Evolutionary conservation across 306 rosid genomes (phyloP), one percentile per base, ranked within the genome.

Genomic region (Cucurbita ficifolia): DNA sequence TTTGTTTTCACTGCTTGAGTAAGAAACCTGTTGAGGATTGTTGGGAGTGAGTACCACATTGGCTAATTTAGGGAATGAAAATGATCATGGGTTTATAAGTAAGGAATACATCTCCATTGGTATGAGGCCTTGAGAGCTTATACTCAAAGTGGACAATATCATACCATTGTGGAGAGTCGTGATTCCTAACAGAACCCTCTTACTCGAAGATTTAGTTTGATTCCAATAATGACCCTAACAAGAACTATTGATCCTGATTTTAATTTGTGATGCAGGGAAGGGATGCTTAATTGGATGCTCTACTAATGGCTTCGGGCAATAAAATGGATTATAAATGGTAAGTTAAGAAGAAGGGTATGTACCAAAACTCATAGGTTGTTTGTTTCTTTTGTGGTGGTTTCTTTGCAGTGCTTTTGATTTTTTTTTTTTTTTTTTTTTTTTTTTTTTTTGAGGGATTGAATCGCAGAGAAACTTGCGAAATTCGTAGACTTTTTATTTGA

Each of bases 401-500:
- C 72, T 65, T 65, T 65, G 72, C 54, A 65, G 38, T 38, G 54
- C 39, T 19, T 43, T 13, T 19, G 22, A 11, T 65, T 65, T 64
- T 65, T 43, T 18, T 10, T 52, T 65, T 43, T 18, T 10, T 52
- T 36, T 52, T 5, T 13, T 59, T 53, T 53, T 60, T 24, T 17
- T 16, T 7, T 19, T 65, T 38, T 16, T 35, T 19, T 43, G 72
- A 65, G 72, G 38, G 54, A 21, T 43, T 12, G 72, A 65, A 65
- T 42, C 38, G 54, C 72, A 65, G 54, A 43, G 72, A 65, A 65
- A 65, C 72, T 43, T 19, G 53, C 72, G 38, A 65, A 65, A 65
- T 24, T 45, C 46, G 4, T 42, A 46, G 73, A 46, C 73, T 12
- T 45, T 22, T 45, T 12, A 68, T 68, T 68, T 68, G 54, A 1